Evolutionary conservation across 2,329 filamentous ascomycete genomes (phyloP), one percentile per base, ranked within the genome.

Genomic region (Aspergillus spinulosporus): DNA sequence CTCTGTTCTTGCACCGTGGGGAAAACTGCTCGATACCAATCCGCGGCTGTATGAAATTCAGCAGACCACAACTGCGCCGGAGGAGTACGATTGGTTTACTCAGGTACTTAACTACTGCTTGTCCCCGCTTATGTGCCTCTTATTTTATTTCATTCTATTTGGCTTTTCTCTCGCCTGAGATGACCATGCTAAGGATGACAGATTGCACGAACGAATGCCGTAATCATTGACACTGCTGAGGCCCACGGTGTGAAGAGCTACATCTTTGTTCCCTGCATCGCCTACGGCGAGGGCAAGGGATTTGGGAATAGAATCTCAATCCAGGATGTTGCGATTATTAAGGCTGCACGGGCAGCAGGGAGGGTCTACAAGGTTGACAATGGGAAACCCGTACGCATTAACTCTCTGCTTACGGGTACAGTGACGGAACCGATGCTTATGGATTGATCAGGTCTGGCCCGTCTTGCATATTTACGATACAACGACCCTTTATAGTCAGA

Each of bases 51-150:
- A 21, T 21, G 40, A 43, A 6, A 43, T 43, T 15, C 40, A 43
- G 14, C 14, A 26, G n/a, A 26, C 14, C 14, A 9, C 8, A 7
- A 43, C 55, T 56, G 65, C 43, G 7, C 69, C 70, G 40, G 14
- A 26, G 8, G 14, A 43, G 37, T n/a, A n/a, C 3, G 5, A 0
- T 57, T 83, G 0, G 56, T 73, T 2, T 81, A 84, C 56, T 74
- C 71, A 44, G 15, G 43, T 46, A 21, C 21, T 21, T 21, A 21
- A 21, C 21, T 21, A 21, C 21, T 21, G 21, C 21, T 14, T 14
- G n/a, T 12, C 37, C 9, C 6, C 31, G 5, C 31, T 34, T 6
- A 6, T 34, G 8, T 40, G 7, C 14, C 26, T 15, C 14, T 26
- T 14, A 21, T 21, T 21, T 21, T 21, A 21, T 21, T 21, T 21